Conservation (phyloP, 371 early-diverging fungal genomes). For the Mortierella sp. region DNA sequence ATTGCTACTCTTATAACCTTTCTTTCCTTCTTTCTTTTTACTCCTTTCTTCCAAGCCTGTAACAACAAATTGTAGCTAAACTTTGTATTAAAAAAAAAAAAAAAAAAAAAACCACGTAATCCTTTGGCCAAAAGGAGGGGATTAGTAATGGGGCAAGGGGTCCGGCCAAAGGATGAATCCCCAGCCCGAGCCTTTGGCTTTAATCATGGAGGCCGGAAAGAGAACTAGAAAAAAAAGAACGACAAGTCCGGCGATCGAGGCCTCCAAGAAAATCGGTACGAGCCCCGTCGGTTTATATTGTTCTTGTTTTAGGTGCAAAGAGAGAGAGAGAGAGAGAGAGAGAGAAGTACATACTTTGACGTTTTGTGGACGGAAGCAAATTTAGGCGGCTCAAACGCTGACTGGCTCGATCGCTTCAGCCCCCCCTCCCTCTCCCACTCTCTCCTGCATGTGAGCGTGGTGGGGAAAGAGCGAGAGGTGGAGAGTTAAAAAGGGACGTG, state of each 20-base stretch:
- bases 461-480: background rate
- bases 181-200: no score
- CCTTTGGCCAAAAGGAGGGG: no score
- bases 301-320: no score
- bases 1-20: no score
- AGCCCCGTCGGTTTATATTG: no score
- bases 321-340: background rate
- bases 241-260: background rate
- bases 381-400: slow-evolving; percentile 7
- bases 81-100: background rate
- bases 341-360: no score
- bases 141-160: no score
- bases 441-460: slow-evolving; percentile 17
- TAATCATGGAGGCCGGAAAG: no score
- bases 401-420: slow-evolving; percentile 7
- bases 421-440: background rate
- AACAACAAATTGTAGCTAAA: background rate
- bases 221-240: no score
- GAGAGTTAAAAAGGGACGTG: slow-evolving; percentile 1
- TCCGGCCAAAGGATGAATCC: no score
- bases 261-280: slow-evolving; percentile 2
- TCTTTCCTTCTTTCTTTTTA: no score
- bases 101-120: no score
- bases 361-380: background rate
- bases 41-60: background rate